Evolutionary conservation across 805 yeast genomes (phyloP), one percentile per base, ranked within the genome.

Genomic region (Candida manassasensis): DNA sequence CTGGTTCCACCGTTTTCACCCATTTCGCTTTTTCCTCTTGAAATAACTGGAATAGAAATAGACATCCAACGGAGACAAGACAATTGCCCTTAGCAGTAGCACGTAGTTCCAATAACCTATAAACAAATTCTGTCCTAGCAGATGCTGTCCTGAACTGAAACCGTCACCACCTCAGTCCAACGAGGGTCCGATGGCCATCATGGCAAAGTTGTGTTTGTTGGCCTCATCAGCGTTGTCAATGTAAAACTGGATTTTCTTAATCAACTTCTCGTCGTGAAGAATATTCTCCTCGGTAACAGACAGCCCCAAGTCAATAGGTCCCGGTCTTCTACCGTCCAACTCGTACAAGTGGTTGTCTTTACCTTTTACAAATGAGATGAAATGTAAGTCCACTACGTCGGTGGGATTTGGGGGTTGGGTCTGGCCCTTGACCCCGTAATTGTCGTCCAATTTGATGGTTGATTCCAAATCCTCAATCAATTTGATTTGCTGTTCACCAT

Each of bases 261-360:
- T 49, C 5, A 89, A 63, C 6, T 57, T 50, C 2, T 67, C 58
- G 27, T 78, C 79, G 19, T 69, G 66, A n/a, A 84, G 41, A 21
- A 84, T 67, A 45, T 81, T 80, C 1, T 49, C 42, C 4, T 43
- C 53, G 3, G 59, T 63, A 2, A 48, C 53, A 5, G 58, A 49
- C 35, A 4, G 79, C 0, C 71, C 88, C 27, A 87, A 60, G 40
- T 73, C 77, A 22, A 81, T 67, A 0, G 96, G 87, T 0, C 95
- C 93, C 22, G 59, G 59, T 44, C 94, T 69, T 44, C 97, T 71
- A 1, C 98, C 98, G 52, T 90, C 98, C 22, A 90, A 68, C 58
- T 90, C 97, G 49, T 77, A 85, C 14, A 90, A 52, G 39, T 75
- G 75, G 6, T 74, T 75, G 42, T 76, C 70, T 9, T 62, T 59